Base-by-base conservation (phyloP, 225 moss, liverwort and hornwort genomes). In the Pseudisothecium myosuroides region DNA sequence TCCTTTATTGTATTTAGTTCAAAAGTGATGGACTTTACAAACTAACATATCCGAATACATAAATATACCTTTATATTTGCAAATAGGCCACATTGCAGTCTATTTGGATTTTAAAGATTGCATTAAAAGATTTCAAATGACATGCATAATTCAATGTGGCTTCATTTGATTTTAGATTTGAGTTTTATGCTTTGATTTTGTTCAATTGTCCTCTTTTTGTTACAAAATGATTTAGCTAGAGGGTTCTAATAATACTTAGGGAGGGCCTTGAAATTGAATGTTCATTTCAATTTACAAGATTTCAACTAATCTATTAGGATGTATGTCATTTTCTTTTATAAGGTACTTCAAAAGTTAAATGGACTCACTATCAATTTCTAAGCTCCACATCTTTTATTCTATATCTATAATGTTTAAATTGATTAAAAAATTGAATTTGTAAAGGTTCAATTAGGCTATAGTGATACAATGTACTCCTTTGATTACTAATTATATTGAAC, bases 31-130 rank as follows among this genome's bases (percentile, higher is more conserved):
- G 8, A 31, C 14, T 81, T 43, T 22, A 43, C 9, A 61, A 60
- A 81, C 14, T 5, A 4, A 0, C 27, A 58, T 58, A n/a, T 22
- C 0, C 2, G 0, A 1, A 24, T 26, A 37, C 4, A 55, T 16
- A 37, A 55, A 54, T 36, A 37, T 54, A 5, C 9, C 9, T 36
- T 14, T 4, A 15, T 37, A 37, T 26, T 6, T n/a, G 6, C 14
- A 78, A 56, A 10, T n/a, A 27, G 1, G 16, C 15, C 15, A 37
- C 26, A 56, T 14, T 29, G 2, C 14, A 4, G 9, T 43, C 31
- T 41, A 12, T 20, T 60, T 41, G 31, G 20, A 28, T 12, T 81
- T 29, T 6, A 26, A 17, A 26, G 5, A 26, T 81, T 43, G 8
- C 4, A 61, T 27, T 18, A 18, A 27, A 39, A 39, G 4, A 17